Conservation (phyloP, 345 rosid species). For the Hibiscus tridactylites region DNA sequence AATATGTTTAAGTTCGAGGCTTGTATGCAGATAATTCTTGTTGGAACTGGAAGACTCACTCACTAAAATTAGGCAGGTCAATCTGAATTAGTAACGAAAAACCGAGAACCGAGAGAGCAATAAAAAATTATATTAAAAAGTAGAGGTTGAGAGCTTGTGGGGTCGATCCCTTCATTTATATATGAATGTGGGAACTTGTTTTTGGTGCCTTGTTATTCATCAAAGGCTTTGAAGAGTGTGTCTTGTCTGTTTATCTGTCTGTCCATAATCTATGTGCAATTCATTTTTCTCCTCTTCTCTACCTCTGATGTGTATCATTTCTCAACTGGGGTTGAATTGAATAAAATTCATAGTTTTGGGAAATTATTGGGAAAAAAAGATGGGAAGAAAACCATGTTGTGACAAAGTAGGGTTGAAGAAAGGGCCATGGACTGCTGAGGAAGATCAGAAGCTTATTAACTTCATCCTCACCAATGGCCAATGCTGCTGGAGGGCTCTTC, state of each 20-base stretch:
- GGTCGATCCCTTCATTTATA: neutral
- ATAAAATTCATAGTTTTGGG: neutral
- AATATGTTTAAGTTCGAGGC: too few relatives aligned
- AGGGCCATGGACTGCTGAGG: constrained; percentile 97
- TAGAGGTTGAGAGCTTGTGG: neutral
- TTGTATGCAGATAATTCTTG: too few relatives aligned
- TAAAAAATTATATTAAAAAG: neutral
- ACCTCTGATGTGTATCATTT: neutral
- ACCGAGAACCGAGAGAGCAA: too few relatives aligned
- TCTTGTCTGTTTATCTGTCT: neutral
- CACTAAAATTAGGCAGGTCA: too few relatives aligned
- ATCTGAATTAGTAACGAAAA: too few relatives aligned
- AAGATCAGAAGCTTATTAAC: constrained; percentile 82
- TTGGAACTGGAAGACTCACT: too few relatives aligned
- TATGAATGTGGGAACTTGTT: neutral
- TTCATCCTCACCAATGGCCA: constrained; percentile 92
- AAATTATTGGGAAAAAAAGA: constrained; percentile 3
- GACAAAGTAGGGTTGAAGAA: constrained; percentile 94
- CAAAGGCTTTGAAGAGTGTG: neutral
- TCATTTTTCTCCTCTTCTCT: neutral
- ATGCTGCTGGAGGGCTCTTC: constrained; percentile 98
- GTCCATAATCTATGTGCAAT: neutral
- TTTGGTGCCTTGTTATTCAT: neutral
- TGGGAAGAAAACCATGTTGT: constrained; percentile 97
- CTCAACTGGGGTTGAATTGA: neutral